These are phyloP conservation scores for Thermothelomyces thermophilus DNA, from an alignment of 2,329 filamentous ascomycete genomes.

Conservation along the genomic window DNA sequence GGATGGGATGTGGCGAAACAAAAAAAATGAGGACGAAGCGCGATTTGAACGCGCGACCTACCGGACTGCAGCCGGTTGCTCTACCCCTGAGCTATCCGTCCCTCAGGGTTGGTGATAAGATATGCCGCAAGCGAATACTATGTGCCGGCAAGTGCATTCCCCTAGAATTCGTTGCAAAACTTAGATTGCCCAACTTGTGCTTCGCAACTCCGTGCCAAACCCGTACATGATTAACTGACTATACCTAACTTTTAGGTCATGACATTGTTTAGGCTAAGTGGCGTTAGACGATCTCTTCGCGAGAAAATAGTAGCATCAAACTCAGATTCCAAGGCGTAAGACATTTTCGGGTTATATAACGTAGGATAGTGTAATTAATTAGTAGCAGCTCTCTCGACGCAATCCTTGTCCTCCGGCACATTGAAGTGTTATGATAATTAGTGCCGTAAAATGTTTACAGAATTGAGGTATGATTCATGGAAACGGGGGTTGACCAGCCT, in stretches of 20 bases:
- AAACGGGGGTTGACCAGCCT: too few species aligned
- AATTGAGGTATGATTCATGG: too few species aligned
- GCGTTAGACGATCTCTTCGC: background rate
- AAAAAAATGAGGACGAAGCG: slow-evolving; percentile 14
- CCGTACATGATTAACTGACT: background rate
- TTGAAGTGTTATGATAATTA: too few species aligned
- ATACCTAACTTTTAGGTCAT: background rate
- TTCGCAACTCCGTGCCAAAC: background rate
- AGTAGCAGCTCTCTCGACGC: too few species aligned
- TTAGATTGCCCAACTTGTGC: background rate
- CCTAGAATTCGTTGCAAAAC: too few species aligned
- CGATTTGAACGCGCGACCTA: slow-evolving; percentile 19
- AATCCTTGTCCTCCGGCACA: too few species aligned
- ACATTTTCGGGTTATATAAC: background rate
- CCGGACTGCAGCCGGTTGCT: slow-evolving; percentile 19
- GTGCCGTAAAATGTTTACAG: too few species aligned
- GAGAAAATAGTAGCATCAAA: too few species aligned
- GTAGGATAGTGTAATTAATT: background rate
- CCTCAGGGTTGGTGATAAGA: background rate
- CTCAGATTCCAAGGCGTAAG: background rate
- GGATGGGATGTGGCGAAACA: background rate
- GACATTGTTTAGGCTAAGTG: background rate
- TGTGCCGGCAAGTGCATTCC: too few species aligned
- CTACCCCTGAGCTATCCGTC: slow-evolving; percentile 18
- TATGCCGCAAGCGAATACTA: too few species aligned